phyloP scores from a whole-genome alignment of 176 grass and related monocot species.

The Oryza glumipatula region DNA sequence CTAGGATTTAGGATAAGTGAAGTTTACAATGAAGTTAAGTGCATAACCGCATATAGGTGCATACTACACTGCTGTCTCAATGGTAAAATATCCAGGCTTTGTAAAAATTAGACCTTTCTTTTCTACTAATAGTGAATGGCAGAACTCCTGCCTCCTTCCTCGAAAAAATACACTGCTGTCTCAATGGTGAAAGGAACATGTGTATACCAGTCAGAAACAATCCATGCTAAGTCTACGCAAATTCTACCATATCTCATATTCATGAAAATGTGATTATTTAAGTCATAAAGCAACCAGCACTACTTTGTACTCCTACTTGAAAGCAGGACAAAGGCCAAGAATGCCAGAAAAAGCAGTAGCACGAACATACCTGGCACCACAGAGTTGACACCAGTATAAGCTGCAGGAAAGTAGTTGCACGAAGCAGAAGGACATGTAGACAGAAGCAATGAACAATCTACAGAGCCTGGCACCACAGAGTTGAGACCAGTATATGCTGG shows the following conservation, averaged over 20 bases:
- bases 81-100: too few relatives aligned
- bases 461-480: slow-evolving; percentile 18
- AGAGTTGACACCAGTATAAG: background rate
- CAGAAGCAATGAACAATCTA: slow-evolving; percentile 14
- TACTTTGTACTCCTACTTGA: background rate
- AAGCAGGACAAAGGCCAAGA: slow-evolving; percentile 3
- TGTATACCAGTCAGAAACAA: too few relatives aligned
- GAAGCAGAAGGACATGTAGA: slow-evolving; percentile 19
- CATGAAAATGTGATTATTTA: background rate
- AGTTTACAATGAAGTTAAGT: background rate
- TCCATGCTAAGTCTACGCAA: too few relatives aligned
- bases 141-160: too few relatives aligned
- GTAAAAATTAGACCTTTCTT: too few relatives aligned
- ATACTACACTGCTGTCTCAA: background rate
- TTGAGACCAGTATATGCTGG: slow-evolving; percentile 19
- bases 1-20: background rate
- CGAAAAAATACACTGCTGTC: background rate
- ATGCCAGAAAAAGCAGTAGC: background rate
- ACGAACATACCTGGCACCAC: background rate
- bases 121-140: too few relatives aligned
- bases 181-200: too few relatives aligned
- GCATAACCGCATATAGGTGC: background rate
- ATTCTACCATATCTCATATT: slow-evolving; percentile 8
- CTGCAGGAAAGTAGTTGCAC: slow-evolving; percentile 7
- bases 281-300: background rate